Percentiles rank a stretch among this genome's conserved stretches.
phyloP scores from a whole-genome alignment of 2,329 filamentous ascomycete genomes.

The Curvularia lunata region DNA sequence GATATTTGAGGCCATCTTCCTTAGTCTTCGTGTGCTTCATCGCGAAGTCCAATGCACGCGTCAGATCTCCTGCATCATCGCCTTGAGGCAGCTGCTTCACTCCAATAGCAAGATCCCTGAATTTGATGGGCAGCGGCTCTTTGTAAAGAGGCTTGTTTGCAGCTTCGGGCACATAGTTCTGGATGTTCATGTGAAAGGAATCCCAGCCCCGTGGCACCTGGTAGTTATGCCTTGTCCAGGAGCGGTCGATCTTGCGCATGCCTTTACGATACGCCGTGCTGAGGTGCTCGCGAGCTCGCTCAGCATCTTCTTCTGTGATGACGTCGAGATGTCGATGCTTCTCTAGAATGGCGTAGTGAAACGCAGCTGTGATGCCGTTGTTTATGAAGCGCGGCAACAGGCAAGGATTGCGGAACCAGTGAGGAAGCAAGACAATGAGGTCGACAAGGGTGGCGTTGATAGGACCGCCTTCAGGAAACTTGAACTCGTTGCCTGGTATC shows the following conservation, averaged over 20 bases:
- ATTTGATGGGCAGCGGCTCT: conserved; percentile 15
- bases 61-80: conserved; percentile 33
- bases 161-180: conserved; percentile 17
- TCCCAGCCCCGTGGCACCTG: conserved; percentile 18
- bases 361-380: conserved; percentile 20
- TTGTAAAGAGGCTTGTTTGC: not conserved
- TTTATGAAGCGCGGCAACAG: conserved; percentile 22
- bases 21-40: conserved; percentile 13
- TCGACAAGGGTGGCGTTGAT: conserved; percentile 30
- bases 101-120: conserved; percentile 25
- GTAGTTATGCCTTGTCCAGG: conserved; percentile 22
- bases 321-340: conserved; percentile 18
- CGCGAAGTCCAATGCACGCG: conserved; percentile 29
- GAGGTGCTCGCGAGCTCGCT: conserved; percentile 17
- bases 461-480: not conserved
- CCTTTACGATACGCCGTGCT: conserved; percentile 22
- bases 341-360: conserved; percentile 26
- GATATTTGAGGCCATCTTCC: not conserved
- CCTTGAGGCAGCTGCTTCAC: conserved; percentile 32
- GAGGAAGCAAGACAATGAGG: conserved; percentile 24
- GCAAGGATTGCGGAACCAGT: conserved; percentile 24
- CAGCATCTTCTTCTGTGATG: not conserved
- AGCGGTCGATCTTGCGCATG: conserved; percentile 17
- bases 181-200: conserved; percentile 1
- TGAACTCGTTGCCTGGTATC: conserved; percentile 19